These are phyloP conservation scores for Nectriaceae sp. DNA, from an alignment of 2,329 filamentous ascomycete genomes.

Conservation along the genomic window DNA sequence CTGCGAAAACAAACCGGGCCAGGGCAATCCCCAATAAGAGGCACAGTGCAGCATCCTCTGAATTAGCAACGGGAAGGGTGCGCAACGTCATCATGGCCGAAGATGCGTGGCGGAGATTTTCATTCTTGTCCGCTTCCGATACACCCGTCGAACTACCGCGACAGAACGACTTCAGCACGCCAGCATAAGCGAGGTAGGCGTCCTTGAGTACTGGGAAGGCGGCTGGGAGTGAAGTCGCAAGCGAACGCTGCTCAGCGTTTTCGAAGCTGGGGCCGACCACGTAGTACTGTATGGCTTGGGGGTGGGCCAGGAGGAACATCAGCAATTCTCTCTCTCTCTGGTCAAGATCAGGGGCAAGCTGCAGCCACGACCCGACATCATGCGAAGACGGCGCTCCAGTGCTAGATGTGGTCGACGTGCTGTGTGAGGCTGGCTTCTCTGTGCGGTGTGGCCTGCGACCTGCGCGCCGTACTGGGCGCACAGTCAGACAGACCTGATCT, in stretches of 20 bases:
- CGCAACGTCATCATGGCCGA: neutral
- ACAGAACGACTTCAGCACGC: neutral
- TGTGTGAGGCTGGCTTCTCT: neutral
- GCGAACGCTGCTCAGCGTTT: neutral
- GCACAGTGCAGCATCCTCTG: neutral
- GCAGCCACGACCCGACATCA: neutral
- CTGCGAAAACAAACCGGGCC: neutral
- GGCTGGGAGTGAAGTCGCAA: neutral
- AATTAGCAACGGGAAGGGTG: neutral
- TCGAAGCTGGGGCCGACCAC: slow-evolving; percentile 1
- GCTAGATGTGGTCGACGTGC: neutral
- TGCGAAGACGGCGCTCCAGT: neutral
- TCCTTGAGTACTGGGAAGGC: slow-evolving; percentile 1
- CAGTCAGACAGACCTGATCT: neutral
- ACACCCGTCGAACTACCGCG: neutral
- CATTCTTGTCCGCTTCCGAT: neutral
- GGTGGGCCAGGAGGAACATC: neutral
- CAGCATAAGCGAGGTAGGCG: neutral
- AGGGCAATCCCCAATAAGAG: neutral
- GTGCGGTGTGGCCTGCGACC: neutral
- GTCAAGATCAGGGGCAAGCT: neutral
- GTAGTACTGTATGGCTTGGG: neutral
- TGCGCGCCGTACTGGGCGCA: neutral
- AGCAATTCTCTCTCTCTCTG: slow-evolving; percentile 1
- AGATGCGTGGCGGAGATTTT: neutral